phyloP scores from a whole-genome alignment of 1,139 yeast species.

The Kluyveromyces sp. region DNA sequence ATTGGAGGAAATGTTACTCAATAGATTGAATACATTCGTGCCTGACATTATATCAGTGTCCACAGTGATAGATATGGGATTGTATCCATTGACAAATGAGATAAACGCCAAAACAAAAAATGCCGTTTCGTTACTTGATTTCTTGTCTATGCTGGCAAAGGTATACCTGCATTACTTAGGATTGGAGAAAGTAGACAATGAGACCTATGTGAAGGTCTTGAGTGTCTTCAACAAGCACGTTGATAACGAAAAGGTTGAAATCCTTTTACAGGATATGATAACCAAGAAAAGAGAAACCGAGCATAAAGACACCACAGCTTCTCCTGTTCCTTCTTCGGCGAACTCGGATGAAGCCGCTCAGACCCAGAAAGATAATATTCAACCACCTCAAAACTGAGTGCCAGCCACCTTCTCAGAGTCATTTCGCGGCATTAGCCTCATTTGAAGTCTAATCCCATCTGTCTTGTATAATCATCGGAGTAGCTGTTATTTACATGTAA shows the following conservation, averaged over 20 bases:
- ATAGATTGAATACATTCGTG: slow-evolving; percentile 26
- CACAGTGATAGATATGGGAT: slow-evolving; percentile 62
- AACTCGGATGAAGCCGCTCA: not conserved
- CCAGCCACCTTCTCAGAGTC: not conserved
- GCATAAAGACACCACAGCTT: slow-evolving; percentile 7
- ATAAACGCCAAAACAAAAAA: slow-evolving; percentile 36
- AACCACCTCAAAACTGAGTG: not conserved
- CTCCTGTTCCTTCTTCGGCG: not conserved
- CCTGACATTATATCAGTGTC: slow-evolving; percentile 38
- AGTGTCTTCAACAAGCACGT: slow-evolving; percentile 44
- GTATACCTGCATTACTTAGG: slow-evolving; percentile 57
- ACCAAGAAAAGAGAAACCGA: slow-evolving; percentile 32
- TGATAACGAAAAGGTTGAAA: slow-evolving; percentile 37
- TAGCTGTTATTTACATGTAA: not conserved
- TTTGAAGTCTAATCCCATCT: not conserved
- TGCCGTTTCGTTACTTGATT: slow-evolving; percentile 40
- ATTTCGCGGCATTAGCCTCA: not conserved
- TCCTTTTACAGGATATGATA: slow-evolving; percentile 35
- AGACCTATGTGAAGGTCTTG: slow-evolving; percentile 42
- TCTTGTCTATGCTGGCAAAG: slow-evolving; percentile 61
- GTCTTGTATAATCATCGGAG: not conserved
- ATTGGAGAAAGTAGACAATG: slow-evolving; percentile 36
- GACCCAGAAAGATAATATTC: not conserved
- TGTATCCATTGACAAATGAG: slow-evolving; percentile 67
- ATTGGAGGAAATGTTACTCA: slow-evolving; percentile 44